These are phyloP conservation scores for Mycena sanguinolenta DNA, from an alignment of 768 basidiomycete genomes.

Conservation along the genomic window DNA sequence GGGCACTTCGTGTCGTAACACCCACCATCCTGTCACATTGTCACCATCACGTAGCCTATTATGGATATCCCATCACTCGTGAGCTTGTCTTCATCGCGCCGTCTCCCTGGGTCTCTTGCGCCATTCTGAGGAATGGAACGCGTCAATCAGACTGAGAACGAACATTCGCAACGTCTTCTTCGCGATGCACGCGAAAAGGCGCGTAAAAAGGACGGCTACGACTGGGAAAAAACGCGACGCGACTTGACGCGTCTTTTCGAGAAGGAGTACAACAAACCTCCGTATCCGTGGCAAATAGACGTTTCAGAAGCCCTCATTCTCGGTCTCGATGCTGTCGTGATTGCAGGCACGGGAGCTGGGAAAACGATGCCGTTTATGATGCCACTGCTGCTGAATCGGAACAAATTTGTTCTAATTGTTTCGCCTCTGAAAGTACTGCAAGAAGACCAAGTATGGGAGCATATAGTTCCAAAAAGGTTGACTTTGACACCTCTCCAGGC, in stretches of 20 bases:
- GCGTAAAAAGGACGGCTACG: constrained; percentile 22
- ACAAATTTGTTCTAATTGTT: constrained; percentile 47
- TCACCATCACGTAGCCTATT: too few species aligned
- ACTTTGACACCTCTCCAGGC: constrained; percentile 32
- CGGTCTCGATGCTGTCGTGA: constrained; percentile 48
- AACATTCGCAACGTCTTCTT: constrained; percentile 15
- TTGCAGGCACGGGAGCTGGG: too few species aligned
- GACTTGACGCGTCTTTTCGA: constrained; percentile 31
- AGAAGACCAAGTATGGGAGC: constrained; percentile 49
- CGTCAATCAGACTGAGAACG: neutral
- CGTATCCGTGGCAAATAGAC: constrained; percentile 56
- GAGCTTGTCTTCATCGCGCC: constrained; percentile 12
- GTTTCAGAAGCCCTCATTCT: constrained; percentile 51
- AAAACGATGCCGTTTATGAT: constrained; percentile 56
- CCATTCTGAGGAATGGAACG: constrained; percentile 10
- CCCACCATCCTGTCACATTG: neutral
- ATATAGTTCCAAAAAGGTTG: neutral
- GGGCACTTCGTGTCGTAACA: neutral
- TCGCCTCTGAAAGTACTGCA: constrained; percentile 54
- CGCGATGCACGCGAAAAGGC: constrained; percentile 32
- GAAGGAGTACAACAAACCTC: constrained; percentile 31
- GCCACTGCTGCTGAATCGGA: constrained; percentile 41
- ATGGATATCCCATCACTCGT: neutral
- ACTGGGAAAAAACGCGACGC: constrained; percentile 33
- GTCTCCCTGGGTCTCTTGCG: constrained; percentile 10